phyloP scores from a whole-genome alignment of 352 stramenopile genomes.

The Halophytophthora batemanensis region DNA sequence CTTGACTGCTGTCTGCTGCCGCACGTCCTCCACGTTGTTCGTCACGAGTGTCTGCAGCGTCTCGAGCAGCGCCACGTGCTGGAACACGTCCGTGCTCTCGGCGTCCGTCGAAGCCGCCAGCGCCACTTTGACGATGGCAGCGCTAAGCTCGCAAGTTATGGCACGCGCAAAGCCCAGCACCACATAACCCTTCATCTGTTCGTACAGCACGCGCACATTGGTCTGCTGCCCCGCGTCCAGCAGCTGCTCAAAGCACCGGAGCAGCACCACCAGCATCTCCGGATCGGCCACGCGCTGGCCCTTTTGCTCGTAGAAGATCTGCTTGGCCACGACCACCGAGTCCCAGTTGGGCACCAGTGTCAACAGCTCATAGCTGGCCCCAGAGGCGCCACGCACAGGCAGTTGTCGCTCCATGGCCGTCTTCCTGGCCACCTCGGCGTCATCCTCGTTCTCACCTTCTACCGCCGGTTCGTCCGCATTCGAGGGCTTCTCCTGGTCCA shows the following conservation, averaged over 20 bases:
- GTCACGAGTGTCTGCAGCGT: slow-evolving; percentile 44
- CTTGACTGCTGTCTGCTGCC: slow-evolving; percentile 51
- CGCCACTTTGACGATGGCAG: slow-evolving; percentile 28
- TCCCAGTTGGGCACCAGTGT: slow-evolving; percentile 56
- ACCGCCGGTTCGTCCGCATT: background rate
- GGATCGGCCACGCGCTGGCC: slow-evolving; percentile 25
- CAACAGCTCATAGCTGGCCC: slow-evolving; percentile 44
- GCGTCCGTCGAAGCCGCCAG: slow-evolving; percentile 9
- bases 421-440: background rate
- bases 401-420: slow-evolving; percentile 28
- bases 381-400: slow-evolving; percentile 52
- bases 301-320: slow-evolving; percentile 71
- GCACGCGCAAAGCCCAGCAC: slow-evolving; percentile 39
- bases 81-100: slow-evolving; percentile 29
- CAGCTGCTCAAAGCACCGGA: slow-evolving; percentile 57
- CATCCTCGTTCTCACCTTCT: slow-evolving; percentile 3
- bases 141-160: slow-evolving; percentile 31
- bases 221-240: slow-evolving; percentile 3
- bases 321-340: slow-evolving; percentile 60
- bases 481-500: slow-evolving; percentile 1
- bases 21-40: slow-evolving; percentile 52
- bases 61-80: slow-evolving; percentile 31
- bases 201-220: slow-evolving; percentile 39
- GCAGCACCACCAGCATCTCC: slow-evolving; percentile 46
- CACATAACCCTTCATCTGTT: slow-evolving; percentile 57